These are phyloP conservation scores for Beauveria pseudobassiana DNA, from an alignment of 2,329 filamentous ascomycete species.

Conservation along the genomic window DNA sequence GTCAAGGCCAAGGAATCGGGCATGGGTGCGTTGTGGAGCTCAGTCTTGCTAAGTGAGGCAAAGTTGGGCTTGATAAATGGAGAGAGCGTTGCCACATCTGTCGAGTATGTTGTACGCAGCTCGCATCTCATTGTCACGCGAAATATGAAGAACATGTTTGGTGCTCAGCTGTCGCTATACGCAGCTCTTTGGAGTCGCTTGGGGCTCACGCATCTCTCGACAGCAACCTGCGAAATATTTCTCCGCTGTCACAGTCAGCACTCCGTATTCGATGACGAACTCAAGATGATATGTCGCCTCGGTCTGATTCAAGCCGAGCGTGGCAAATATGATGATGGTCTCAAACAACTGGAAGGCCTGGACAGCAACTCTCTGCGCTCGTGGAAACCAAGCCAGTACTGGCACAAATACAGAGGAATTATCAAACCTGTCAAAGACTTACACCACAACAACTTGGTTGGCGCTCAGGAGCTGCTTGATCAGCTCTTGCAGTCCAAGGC, in stretches of 20 bases:
- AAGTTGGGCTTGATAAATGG: conserved; percentile 71
- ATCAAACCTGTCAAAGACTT: conserved; percentile 58
- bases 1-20: conserved; percentile 78
- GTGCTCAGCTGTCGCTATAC: conserved; percentile 64
- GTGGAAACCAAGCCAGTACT: conserved; percentile 70
- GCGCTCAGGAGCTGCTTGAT: conserved; percentile 41
- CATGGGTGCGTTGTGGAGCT: conserved; percentile 79
- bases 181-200: conserved; percentile 70
- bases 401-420: conserved; percentile 59
- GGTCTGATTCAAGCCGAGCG: conserved; percentile 53
- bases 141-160: conserved; percentile 64
- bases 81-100: conserved; percentile 51
- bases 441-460: conserved; percentile 45
- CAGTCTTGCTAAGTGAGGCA: conserved; percentile 77
- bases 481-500: conserved; percentile 45
- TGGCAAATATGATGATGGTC: conserved; percentile 66
- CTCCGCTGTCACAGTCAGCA: conserved; percentile 59
- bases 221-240: conserved; percentile 63
- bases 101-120: conserved; percentile 76
- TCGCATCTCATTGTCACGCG: conserved; percentile 75
- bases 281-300: conserved; percentile 66
- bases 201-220: conserved; percentile 51
- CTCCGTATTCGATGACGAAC: conserved; percentile 62
- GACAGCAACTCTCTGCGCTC: conserved; percentile 57
- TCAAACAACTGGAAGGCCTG: conserved; percentile 33